Evolutionary conservation across 2,329 filamentous ascomycete genomes (phyloP).

Genomic region (Fusarium camptoceras): DNA sequence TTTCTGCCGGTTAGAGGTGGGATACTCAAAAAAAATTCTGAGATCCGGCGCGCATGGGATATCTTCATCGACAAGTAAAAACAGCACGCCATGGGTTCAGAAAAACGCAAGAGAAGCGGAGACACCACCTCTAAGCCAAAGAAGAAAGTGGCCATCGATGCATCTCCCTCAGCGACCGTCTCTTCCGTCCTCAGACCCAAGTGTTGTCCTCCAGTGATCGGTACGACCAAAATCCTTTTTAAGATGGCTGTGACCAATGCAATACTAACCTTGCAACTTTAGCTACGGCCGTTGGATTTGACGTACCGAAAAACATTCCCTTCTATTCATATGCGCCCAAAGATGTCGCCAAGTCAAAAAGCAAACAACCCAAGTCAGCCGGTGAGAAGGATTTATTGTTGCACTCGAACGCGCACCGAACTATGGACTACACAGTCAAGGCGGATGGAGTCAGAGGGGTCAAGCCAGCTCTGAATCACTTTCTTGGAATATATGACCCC

Average conservation of each 20-base stretch:
- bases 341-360: constrained; percentile 49
- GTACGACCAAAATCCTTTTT: constrained; percentile 51
- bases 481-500: constrained; percentile 73
- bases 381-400: constrained; percentile 63
- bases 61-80: constrained; percentile 17
- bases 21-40: constrained; percentile 42
- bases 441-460: constrained; percentile 55
- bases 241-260: not conserved
- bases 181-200: constrained; percentile 60
- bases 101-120: constrained; percentile 64
- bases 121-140: constrained; percentile 57
- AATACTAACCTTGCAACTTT: constrained; percentile 41
- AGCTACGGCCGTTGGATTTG: constrained; percentile 54
- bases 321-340: constrained; percentile 64
- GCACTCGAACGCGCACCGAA: constrained; percentile 67
- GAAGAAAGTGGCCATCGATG: constrained; percentile 65
- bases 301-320: constrained; percentile 51
- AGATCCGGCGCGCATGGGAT: constrained; percentile 34
- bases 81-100: constrained; percentile 52
- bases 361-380: constrained; percentile 56
- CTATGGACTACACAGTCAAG: constrained; percentile 69
- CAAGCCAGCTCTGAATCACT: constrained; percentile 66
- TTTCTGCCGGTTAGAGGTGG: constrained; percentile 7
- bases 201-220: constrained; percentile 65
- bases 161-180: constrained; percentile 57